Percentiles rank a stretch among this genome's conserved stretches.
Evolutionary conservation across 495 filamentous ascomycete species (phyloP).

Genomic region (Chaetomium cochliodes): DNA sequence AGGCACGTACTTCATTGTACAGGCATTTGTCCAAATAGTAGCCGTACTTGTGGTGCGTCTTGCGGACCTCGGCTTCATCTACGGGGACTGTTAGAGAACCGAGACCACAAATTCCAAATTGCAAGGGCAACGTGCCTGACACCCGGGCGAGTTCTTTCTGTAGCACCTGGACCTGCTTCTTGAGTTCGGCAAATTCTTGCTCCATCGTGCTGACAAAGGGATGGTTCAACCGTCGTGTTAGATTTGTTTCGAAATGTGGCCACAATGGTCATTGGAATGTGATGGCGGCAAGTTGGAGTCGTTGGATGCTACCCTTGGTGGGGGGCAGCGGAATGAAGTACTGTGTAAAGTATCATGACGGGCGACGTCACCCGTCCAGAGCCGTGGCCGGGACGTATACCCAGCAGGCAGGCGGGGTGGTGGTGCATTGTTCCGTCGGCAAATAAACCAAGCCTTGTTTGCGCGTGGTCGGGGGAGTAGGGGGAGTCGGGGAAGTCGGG

Average conservation of each 20-base stretch:
- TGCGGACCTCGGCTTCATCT: conserved; percentile 54
- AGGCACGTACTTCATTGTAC: conserved; percentile 50
- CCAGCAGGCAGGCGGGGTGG: background rate
- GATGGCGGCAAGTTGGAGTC: background rate
- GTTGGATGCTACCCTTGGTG: background rate
- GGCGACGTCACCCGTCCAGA: background rate
- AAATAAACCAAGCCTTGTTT: background rate
- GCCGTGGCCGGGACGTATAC: background rate
- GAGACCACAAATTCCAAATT: background rate
- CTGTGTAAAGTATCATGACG: background rate
- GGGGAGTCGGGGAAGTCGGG: too few relatives aligned
- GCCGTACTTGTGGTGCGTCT: conserved; percentile 56
- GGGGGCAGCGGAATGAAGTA: background rate
- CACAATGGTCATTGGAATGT: background rate
- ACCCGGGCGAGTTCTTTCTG: conserved; percentile 40
- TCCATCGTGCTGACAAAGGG: conserved; percentile 23
- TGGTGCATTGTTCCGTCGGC: background rate
- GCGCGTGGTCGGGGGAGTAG: background rate
- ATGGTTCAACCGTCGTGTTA: too few relatives aligned
- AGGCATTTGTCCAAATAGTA: conserved; percentile 61
- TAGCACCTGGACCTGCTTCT: conserved; percentile 41
- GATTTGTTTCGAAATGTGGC: background rate
- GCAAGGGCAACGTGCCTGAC: conserved; percentile 29
- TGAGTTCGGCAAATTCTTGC: conserved; percentile 45
- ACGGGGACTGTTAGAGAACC: conserved; percentile 14